Conservation (phyloP, 768 basidiomycete species). For the Postia placenta region DNA sequence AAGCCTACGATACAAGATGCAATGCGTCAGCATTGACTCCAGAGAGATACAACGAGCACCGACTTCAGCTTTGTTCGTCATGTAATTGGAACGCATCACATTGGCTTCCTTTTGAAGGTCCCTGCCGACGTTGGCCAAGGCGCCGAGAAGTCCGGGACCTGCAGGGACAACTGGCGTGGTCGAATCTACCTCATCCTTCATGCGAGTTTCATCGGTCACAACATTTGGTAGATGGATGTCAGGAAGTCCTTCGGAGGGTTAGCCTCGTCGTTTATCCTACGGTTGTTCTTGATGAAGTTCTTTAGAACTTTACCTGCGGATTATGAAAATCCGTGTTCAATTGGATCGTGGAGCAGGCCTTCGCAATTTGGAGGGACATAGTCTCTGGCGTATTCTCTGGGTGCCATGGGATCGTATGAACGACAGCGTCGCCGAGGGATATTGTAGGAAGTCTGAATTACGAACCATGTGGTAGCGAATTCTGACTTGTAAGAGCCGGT, state of each 20-base stretch:
- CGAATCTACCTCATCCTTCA: slow-evolving; percentile 94
- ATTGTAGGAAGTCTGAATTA: slow-evolving; percentile 51
- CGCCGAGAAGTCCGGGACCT: slow-evolving; percentile 73
- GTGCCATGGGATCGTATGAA: slow-evolving; percentile 90
- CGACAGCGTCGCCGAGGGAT: slow-evolving; percentile 87
- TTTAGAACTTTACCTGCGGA: slow-evolving; percentile 85
- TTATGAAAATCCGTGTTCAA: slow-evolving; percentile 97
- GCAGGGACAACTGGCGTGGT: slow-evolving; percentile 34
- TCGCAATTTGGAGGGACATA: slow-evolving; percentile 94
- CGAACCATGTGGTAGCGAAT: slow-evolving; percentile 37
- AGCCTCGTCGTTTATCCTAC: slow-evolving; percentile 88
- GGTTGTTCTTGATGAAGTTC: slow-evolving; percentile 92
- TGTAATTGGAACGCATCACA: slow-evolving; percentile 89
- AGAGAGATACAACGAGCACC: slow-evolving; percentile 8
- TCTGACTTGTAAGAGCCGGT: slow-evolving; percentile 43
- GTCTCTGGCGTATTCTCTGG: slow-evolving; percentile 82
- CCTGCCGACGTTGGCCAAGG: slow-evolving; percentile 83
- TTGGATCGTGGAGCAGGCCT: slow-evolving; percentile 93
- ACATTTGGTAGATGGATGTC: slow-evolving; percentile 82
- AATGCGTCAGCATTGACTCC: background rate
- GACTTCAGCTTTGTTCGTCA: slow-evolving; percentile 96
- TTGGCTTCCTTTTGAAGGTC: slow-evolving; percentile 97
- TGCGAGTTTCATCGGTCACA: slow-evolving; percentile 85
- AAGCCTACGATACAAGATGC: slow-evolving; percentile 44
- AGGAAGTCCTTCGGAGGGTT: slow-evolving; percentile 87